Conservation (phyloP, 805 yeast genomes). For the Hanseniaspora mollemarum region DNA sequence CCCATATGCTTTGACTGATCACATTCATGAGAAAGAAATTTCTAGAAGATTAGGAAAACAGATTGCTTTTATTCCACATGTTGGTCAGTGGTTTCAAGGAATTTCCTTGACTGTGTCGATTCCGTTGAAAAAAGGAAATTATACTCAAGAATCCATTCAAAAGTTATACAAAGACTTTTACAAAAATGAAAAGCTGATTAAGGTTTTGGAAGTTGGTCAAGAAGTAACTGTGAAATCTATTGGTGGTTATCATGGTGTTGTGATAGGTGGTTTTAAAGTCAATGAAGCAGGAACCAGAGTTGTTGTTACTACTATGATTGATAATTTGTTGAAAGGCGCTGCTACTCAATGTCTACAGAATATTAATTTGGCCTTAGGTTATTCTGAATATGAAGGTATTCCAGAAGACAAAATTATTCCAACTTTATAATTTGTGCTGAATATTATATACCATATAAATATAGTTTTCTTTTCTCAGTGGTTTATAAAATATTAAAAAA, state of each 20-base stretch:
- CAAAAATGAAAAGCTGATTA: conserved; percentile 72
- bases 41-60: conserved; percentile 63
- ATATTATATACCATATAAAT: not conserved
- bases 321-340: conserved; percentile 93
- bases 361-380: conserved; percentile 79
- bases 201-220: conserved; percentile 60
- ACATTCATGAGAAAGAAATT: conserved; percentile 90
- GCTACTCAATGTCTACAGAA: conserved; percentile 97
- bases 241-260: conserved; percentile 88
- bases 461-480: too few relatives aligned
- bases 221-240: conserved; percentile 78
- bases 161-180: conserved; percentile 78
- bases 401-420: conserved; percentile 55
- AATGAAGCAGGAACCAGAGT: conserved; percentile 80
- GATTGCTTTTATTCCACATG: conserved; percentile 92
- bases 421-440: conserved; percentile 27
- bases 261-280: conserved; percentile 91
- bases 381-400: conserved; percentile 90
- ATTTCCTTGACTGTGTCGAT: conserved; percentile 83
- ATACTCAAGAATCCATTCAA: conserved; percentile 65
- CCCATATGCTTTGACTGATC: conserved; percentile 93
- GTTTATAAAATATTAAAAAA: too few relatives aligned
- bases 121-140: conserved; percentile 62
- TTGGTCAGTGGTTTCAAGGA: conserved; percentile 99
- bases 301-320: conserved; percentile 89